Conservation (phyloP, 148 eudicot species). For the Cornus florida region DNA sequence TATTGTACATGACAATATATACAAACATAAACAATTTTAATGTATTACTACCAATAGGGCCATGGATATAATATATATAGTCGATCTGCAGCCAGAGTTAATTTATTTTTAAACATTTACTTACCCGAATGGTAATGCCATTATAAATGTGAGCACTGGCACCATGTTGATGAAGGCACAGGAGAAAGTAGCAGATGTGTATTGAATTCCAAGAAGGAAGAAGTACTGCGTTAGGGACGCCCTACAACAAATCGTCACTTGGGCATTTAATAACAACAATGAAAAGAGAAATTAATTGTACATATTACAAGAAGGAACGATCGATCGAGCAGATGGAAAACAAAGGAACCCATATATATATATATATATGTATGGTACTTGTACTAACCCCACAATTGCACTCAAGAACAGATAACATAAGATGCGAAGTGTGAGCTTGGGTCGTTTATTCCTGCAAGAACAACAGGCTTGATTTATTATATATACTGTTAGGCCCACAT, state of each 20-base stretch:
- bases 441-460: conserved; percentile 29
- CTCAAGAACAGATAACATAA: conserved; percentile 29
- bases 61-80: too few species aligned
- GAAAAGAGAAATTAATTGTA: too few species aligned
- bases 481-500: not conserved
- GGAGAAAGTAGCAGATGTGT: conserved; percentile 36
- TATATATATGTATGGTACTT: too few species aligned
- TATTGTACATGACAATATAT: too few species aligned
- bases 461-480: not conserved
- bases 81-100: too few species aligned
- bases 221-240: conserved; percentile 29
- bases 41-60: too few species aligned
- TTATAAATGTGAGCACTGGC: conserved; percentile 29
- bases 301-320: too few species aligned
- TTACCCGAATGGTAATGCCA: conserved; percentile 35
- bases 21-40: too few species aligned
- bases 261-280: not conserved
- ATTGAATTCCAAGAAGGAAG: conserved; percentile 35
- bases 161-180: conserved; percentile 40
- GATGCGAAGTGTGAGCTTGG: conserved; percentile 25
- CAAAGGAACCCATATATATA: too few species aligned
- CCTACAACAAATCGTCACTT: conserved; percentile 7
- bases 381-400: conserved; percentile 34
- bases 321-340: too few species aligned
- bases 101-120: not conserved